Base-by-base conservation (phyloP, 2,329 filamentous ascomycete species). In the Cyanodermella asteris region DNA sequence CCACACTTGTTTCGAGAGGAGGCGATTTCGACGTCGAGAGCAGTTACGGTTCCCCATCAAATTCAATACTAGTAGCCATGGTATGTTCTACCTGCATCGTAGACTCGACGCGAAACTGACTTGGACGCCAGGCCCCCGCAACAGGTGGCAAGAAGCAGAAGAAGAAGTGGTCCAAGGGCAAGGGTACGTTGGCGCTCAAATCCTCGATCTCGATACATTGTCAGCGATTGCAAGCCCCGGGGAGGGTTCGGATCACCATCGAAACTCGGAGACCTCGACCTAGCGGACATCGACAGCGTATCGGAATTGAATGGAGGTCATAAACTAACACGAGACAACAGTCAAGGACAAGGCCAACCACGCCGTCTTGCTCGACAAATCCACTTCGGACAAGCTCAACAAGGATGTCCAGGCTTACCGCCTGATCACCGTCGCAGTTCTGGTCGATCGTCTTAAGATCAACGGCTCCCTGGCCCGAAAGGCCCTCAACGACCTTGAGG, bases 331-430 rank as follows among this genome's bases (percentile, higher is more conserved):
- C 16, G 16, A 22, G 18, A 20, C 13, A 38, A 64, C 56, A 81
- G 87, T 97, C 68, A 97, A 97, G 87, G 87, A 97, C 72, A 97
- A 97, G 82, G 84, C 87, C 61, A 76, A 94, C 59, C 87, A 97
- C 72, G 78, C 34, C 59, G 87, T 97, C 60, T 68, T 94, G 53
- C 80, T 97, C 62, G 87, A 97, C 69, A 97, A 97, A 73, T 53
- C 65, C 61, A 91, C 75, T 52, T 76, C 75, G 43, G 87, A 97
- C 63, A 91, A 90, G 69, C 81, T 97, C 58, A n/a, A 91, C 70
- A 97, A 97, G 70, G 87, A 97, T 71, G 90, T 97, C 48, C 87
- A 94, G 62, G 93, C 87, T 39, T 97, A 94, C 76, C 81, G 87
- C 53, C 81, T 97, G 57, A 81, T 97, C 63, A 94, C 87, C 53